phyloP scores from a whole-genome alignment of 768 basidiomycete species.

The Boletus huronensis region DNA sequence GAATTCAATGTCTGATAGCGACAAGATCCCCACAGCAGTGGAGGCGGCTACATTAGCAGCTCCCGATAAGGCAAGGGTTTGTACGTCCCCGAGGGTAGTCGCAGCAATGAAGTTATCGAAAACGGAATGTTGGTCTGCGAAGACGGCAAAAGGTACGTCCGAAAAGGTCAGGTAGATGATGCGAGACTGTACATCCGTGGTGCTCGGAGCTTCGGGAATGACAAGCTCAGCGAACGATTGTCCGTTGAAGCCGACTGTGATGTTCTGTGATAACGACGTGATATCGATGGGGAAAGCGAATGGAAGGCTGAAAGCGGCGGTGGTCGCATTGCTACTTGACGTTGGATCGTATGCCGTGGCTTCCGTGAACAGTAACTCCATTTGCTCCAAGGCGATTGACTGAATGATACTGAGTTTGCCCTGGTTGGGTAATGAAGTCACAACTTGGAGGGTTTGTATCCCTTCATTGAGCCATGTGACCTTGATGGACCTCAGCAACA shows the following conservation, averaged over 20 bases:
- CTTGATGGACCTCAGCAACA: conserved; percentile 30
- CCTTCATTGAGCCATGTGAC: conserved; percentile 72
- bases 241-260: conserved; percentile 50
- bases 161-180: conserved; percentile 60
- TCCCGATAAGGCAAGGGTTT: conserved; percentile 53
- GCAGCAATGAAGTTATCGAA: conserved; percentile 63
- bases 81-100: conserved; percentile 46
- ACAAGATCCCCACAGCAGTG: conserved; percentile 64
- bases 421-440: conserved; percentile 58
- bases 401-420: conserved; percentile 62
- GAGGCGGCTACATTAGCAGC: conserved; percentile 52
- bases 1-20: conserved; percentile 55
- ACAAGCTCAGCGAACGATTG: conserved; percentile 56
- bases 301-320: conserved; percentile 62
- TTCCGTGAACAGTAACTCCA: conserved; percentile 56
- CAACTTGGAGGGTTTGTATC: conserved; percentile 58
- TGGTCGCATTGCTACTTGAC: conserved; percentile 57
- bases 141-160: conserved; percentile 57
- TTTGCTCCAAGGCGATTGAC: conserved; percentile 56
- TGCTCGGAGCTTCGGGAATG: conserved; percentile 53
- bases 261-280: conserved; percentile 54
- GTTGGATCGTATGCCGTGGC: conserved; percentile 54
- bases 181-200: conserved; percentile 59
- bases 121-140: conserved; percentile 42
- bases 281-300: conserved; percentile 72